Evolutionary conservation across 805 yeast genomes (phyloP), one percentile per base, ranked within the genome.

Genomic region (Priceomyces carsonii): DNA sequence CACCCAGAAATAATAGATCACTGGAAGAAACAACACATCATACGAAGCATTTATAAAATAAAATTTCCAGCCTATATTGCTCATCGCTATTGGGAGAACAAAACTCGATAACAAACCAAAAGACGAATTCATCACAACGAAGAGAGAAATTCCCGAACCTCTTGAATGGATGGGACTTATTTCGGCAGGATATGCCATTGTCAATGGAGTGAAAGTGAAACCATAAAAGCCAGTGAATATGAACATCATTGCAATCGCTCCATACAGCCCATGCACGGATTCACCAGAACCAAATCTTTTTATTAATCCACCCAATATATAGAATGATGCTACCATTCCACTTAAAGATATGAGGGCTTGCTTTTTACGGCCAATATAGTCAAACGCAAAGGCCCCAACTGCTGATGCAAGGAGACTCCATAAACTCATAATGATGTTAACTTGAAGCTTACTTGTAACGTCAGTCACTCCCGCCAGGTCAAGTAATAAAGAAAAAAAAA

Each of bases 1-100:
- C 14, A 44, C 36, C 48, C 48, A 44, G 8, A 34, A 7, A 21
- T 14, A 42, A 9, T 29, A 36, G 7, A 44, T 37, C 9, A 42
- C 28, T 12, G 48, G 47, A 13, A 44, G 6, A 16, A 43, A 43
- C 10, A 43, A 8, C 7, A 25, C 28, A 25, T 52, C 44, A 36
- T 41, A 49, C 39, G 36, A 43, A 23, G 43, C 66, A 47, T 44
- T 51, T 33, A 46, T 44, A 29, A 45, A 39, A 22, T 48, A 48
- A 34, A 40, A 45, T 26, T 36, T 45, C 50, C 52, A 48, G 15
- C 49, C 49, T 8, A 48, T 42, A n/a, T 36, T 40, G 12, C 42
- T 40, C 43, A 48, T 30, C n/a, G 52, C 50, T 29, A 48, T 44
- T 3, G 52, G 43, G 26, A 43, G 40, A 26, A 45, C 36, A 41